Base-by-base conservation (phyloP, 768 basidiomycete genomes). In the Udeniomyces megalosporus region DNA sequence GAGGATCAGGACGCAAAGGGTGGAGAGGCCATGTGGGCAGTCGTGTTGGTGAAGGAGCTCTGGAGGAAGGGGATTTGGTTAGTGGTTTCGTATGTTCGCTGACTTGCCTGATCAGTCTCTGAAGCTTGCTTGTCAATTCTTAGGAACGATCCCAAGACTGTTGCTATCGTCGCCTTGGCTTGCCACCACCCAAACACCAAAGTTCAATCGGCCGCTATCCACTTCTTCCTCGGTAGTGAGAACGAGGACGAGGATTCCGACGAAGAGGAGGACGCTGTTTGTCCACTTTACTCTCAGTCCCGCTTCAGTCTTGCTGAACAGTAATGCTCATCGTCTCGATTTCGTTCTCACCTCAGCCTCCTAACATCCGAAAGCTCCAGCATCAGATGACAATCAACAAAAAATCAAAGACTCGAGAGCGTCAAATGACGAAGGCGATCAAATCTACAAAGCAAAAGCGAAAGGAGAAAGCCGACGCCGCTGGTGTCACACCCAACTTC, bases 1-100 rank as follows among this genome's bases (percentile, higher is more conserved):
- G 51, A 54, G 46, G 54, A 44, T 32, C 57, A 59, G 50, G 57
- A 56, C 12, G 73, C 75, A 59, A 74, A 71, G 42, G 82, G 83
- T 1, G 86, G 89, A 34, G 95, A 96, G 68, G 91, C 92, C 2
- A 86, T 95, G 83, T 97, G 93, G 92, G 93, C 95, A 4, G 83
- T 99, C 54, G 84, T 92, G 47, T 75, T 97, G 58, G 87, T 89
- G 20, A 86, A 87, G 72, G 91, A 97, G 69, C 77, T 97, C 15
- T 97, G 93, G 95, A 80, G 81, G 70, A 96, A 92, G 75, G 81
- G 83, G 45, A 80, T 91, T 29, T 99, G 95, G 90, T 73, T 55
- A 64, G 71, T 67, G 6, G 8, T 14, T 31, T 52, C 44, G 20
- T 31, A 28, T 20, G 20, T 28, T 50, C 26, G 8, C 10, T 6